These are phyloP conservation scores for Hydrangea macrophylla DNA, from an alignment of 148 eudicot species.

Conservation along the genomic window DNA sequence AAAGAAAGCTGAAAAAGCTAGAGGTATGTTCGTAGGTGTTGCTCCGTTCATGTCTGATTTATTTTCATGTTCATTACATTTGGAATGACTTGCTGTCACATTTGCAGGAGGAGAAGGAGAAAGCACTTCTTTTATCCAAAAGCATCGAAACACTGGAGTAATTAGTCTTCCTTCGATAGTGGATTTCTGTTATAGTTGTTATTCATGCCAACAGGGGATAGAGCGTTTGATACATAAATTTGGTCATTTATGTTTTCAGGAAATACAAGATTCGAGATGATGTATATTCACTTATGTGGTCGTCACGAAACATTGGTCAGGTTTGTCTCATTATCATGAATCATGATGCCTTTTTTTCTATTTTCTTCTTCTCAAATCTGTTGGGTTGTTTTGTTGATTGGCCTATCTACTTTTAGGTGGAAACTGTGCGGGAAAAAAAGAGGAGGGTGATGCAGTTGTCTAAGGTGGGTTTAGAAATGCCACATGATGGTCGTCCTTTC, in stretches of 20 bases:
- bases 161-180: constrained; percentile 9
- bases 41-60: not conserved
- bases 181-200: not conserved
- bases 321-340: constrained; percentile 28
- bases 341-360: too few species aligned
- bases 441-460: constrained; percentile 67
- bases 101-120: constrained; percentile 73
- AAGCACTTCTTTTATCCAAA: constrained; percentile 47
- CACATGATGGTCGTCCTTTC: constrained; percentile 28
- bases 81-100: constrained; percentile 3
- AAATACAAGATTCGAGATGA: constrained; percentile 60
- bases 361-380: too few species aligned
- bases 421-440: constrained; percentile 65
- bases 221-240: not conserved
- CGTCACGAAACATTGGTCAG: constrained; percentile 83
- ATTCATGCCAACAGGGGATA: not conserved
- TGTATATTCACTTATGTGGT: constrained; percentile 60
- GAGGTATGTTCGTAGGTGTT: constrained; percentile 40
- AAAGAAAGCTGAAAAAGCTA: constrained; percentile 66
- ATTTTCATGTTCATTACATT: not conserved
- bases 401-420: constrained; percentile 40
- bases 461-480: constrained; percentile 59
- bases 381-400: not conserved
- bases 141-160: constrained; percentile 78
- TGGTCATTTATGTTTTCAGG: constrained; percentile 36